Evolutionary conservation across 805 yeast species (phyloP), one percentile per base, ranked within the genome.

Genomic region (Wickerhamiella cacticola): DNA sequence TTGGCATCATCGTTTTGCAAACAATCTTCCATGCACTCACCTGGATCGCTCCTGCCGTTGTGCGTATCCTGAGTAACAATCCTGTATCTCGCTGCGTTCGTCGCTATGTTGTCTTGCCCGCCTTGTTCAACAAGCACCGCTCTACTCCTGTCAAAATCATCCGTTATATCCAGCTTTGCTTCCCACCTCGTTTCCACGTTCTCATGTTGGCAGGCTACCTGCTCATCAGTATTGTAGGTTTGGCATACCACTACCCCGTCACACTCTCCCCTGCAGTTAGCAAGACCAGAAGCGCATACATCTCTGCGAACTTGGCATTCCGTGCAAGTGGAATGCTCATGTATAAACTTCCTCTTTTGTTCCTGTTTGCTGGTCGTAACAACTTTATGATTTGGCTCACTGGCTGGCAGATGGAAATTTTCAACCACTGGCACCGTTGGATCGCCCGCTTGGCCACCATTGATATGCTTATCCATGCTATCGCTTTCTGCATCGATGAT

Each of bases 361-460:
- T 75, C 26, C 59, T 77, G 46, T 76, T 77, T 57, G 76, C 80
- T 10, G 80, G 82, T 22, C 68, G 88, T 59, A 82, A 82, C 60
- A 82, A 80, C 58, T 73, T 82, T 26, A 67, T 82, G 58, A 70
- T 73, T 52, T 68, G 67, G 59, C 48, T 79, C 5, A 72, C 85
- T 2, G 84, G 86, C 3, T 69, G 80, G 65, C 61, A 75, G 0
- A 76, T 72, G 53, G 62, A 77, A 8, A 68, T 79, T 3, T 80
- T 82, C 64, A 67, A 74, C 53, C 64, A 68, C 36, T 73, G 73
- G 57, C 94, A 83, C 63, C 52, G 55, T 19, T 76, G 79, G 69
- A 52, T 74, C 9, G 69, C 76, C 1, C 65, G 82, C 62, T 16
- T 46, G 68, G 2, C 28, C 7, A 16, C 31, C 13, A 18, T 44